Evolutionary conservation across 192 early-diverging fungal genomes (phyloP).

Genomic region (Paraglomus occultum): DNA sequence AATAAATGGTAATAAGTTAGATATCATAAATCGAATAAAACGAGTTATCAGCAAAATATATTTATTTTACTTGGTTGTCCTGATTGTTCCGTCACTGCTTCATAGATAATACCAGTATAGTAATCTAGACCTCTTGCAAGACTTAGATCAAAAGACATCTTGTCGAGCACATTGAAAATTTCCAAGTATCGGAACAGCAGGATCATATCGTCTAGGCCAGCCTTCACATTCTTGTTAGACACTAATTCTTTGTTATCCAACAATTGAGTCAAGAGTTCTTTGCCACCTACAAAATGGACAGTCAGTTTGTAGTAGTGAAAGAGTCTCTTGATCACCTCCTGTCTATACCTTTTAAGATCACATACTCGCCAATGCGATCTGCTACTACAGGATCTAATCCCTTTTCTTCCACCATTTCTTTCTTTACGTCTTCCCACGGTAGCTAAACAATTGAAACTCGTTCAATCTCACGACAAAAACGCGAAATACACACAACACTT

Average conservation of each 20-base stretch:
- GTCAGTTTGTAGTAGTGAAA: not conserved
- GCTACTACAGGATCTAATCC: constrained; percentile 75
- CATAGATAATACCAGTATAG: constrained; percentile 99
- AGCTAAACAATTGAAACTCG: constrained; percentile 36
- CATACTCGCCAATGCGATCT: constrained; percentile 92
- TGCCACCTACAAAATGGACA: constrained; percentile 47
- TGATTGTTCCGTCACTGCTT: constrained; percentile 74
- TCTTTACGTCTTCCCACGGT: constrained; percentile 90
- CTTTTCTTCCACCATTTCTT: constrained; percentile 95
- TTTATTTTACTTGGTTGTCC: constrained; percentile 50
- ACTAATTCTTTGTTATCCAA: constrained; percentile 62
- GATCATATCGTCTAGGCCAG: constrained; percentile 84
- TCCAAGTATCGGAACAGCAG: constrained; percentile 82
- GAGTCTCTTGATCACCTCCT: not conserved
- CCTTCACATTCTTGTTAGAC: constrained; percentile 64
- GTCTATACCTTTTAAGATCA: constrained; percentile 65
- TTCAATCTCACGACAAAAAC: not conserved
- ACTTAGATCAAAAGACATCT: constrained; percentile 90
- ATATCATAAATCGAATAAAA: not conserved
- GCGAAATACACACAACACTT: not conserved
- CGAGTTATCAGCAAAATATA: not conserved
- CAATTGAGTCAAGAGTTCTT: constrained; percentile 76
- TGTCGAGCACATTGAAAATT: constrained; percentile 69
- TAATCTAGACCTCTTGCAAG: constrained; percentile 98
- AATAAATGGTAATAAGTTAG: not conserved